Base-by-base conservation (phyloP, 306 rosid genomes). In the Senna siamea region DNA sequence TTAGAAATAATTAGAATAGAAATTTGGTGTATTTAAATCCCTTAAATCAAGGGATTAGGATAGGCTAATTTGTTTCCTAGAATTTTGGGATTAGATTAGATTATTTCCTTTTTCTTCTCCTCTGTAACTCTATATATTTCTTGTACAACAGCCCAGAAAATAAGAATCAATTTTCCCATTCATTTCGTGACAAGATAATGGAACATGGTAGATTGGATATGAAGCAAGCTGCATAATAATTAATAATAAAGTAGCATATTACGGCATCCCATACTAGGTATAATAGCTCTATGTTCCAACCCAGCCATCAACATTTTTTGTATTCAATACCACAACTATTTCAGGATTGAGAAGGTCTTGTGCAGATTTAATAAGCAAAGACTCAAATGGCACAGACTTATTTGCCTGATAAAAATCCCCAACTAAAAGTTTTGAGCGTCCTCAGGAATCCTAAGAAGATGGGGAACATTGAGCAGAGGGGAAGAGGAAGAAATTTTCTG, bases 201-300 rank as follows among this genome's bases (percentile, higher is more conserved):
- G 30, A 26, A 3, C 30, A 26, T 26, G 3, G 3, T 26, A 51
- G 37, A 22, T 41, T 9, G 7, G 5, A 79, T 58, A 69, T 55
- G 51, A 76, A 23, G 37, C 55, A 38, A 69, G 47, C 58, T 78
- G 53, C 22, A 44, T 18, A 79, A 43, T 48, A 44, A 23, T 30
- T 15, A 79, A 43, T 48, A 43, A 22, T 23, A 22, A 12, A 26
- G 7, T 3, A 32, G 7, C 28, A 60, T 60, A 59, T 58, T 30
- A 14, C 17, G 12, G 9, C 64, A 59, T n/a, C 44, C 23, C 22
- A 7, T 30, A 2, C 12, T 23, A 14, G 64, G 44, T 32, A 22
- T 10, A 15, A 58, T 10, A 20, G 65, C 65, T 2, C 9, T 17
- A 41, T 32, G 64, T 51, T 37, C 44, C 46, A 69, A n/a, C 18